phyloP scores from a whole-genome alignment of 495 filamentous ascomycete species.

The Aspergillus conjunctus region DNA sequence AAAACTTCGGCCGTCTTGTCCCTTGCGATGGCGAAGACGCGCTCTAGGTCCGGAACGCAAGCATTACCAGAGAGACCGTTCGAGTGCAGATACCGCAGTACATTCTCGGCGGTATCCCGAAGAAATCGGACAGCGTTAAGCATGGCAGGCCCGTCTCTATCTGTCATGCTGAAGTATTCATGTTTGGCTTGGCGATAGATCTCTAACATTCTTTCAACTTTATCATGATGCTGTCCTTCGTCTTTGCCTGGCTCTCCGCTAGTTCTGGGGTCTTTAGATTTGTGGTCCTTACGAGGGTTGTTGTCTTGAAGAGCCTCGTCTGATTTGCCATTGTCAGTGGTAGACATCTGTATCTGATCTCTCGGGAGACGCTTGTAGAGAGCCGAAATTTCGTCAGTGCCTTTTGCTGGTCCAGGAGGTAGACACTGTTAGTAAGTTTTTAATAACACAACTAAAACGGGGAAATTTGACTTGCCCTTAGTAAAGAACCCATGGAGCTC shows the following conservation, averaged over 20 bases:
- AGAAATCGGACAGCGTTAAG: conserved; percentile 47
- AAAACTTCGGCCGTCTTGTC: conserved; percentile 40
- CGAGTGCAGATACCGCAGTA: conserved; percentile 36
- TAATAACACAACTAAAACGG: neutral
- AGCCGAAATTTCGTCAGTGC: neutral
- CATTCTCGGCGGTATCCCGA: conserved; percentile 53
- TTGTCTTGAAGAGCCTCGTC: neutral
- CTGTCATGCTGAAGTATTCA: conserved; percentile 35
- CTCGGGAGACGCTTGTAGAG: neutral
- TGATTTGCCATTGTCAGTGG: neutral
- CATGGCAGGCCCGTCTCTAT: conserved; percentile 23
- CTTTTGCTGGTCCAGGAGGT: neutral
- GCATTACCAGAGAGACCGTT: conserved; percentile 27
- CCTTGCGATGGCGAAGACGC: conserved; percentile 31
- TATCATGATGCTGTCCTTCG: conserved; percentile 11
- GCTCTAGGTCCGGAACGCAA: conserved; percentile 37
- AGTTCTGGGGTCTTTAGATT: neutral
- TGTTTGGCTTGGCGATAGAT: conserved; percentile 43
- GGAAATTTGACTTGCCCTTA: conserved; percentile 21
- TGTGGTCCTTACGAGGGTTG: neutral
- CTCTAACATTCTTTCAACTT: conserved; percentile 34
- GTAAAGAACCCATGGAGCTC: conserved; percentile 22
- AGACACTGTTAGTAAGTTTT: neutral
- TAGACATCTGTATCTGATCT: neutral
- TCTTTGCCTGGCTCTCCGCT: neutral